These are phyloP conservation scores for Aureobasidium sp. DNA, from an alignment of 2,329 filamentous ascomycete genomes.

Conservation along the genomic window DNA sequence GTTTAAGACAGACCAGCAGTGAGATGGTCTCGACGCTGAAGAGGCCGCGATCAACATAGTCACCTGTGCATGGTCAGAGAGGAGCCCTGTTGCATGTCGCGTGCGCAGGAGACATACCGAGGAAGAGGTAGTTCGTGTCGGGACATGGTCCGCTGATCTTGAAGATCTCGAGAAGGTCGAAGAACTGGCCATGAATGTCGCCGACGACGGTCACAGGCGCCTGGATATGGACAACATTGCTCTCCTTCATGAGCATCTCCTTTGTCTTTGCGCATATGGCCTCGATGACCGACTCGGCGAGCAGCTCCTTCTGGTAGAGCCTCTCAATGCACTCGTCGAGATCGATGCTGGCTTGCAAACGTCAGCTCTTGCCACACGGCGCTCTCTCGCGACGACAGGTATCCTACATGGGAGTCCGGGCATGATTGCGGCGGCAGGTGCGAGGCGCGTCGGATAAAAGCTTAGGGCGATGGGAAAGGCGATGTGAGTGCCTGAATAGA, in stretches of 20 bases:
- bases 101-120: constrained; percentile 52
- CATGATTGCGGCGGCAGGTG: constrained; percentile 27
- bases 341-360: constrained; percentile 73
- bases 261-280: constrained; percentile 99
- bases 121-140: constrained; percentile 96
- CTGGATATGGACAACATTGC: constrained; percentile 95
- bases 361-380: constrained; percentile 16
- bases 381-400: neutral
- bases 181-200: constrained; percentile 98
- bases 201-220: constrained; percentile 96
- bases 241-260: constrained; percentile 98
- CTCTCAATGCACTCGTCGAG: constrained; percentile 97
- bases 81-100: neutral
- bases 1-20: constrained; percentile 90
- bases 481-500: neutral
- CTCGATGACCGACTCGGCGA: constrained; percentile 96
- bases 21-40: constrained; percentile 99
- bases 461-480: constrained; percentile 4
- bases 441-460: neutral
- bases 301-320: constrained; percentile 92
- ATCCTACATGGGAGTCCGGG: constrained; percentile 45
- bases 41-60: constrained; percentile 92
- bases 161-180: constrained; percentile 98
- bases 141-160: constrained; percentile 96
- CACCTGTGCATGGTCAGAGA: constrained; percentile 50